A percentile compares a stretch with the other conserved stretches of the same genome.
Evolutionary conservation across 2,329 filamentous ascomycete species (phyloP).

Genomic region (Botryosphaeria dothidea): DNA sequence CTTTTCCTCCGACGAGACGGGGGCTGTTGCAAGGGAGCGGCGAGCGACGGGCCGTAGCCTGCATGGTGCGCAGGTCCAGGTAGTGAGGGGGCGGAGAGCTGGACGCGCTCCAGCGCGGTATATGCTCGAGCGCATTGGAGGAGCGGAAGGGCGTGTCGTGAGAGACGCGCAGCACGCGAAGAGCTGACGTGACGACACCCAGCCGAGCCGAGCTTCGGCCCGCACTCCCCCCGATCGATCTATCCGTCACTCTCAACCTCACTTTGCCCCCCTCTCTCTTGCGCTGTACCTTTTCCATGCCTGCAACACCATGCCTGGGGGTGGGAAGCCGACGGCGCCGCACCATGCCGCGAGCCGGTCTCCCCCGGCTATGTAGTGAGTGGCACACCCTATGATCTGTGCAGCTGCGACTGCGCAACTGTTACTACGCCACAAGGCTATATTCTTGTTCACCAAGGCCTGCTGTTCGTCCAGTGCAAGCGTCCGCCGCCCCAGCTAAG

Average conservation of each 20-base stretch:
- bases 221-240: neutral
- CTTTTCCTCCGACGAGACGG: constrained; percentile 53
- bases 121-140: constrained; percentile 31
- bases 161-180: neutral
- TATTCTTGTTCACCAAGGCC: no score
- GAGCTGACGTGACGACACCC: constrained; percentile 11
- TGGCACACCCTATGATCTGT: no score
- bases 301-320: no score
- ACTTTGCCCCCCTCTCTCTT: neutral
- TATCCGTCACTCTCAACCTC: neutral
- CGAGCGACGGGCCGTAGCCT: constrained; percentile 24
- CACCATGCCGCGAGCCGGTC: no score
- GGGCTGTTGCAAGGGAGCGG: constrained; percentile 6
- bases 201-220: neutral
- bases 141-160: neutral
- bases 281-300: no score
- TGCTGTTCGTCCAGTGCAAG: neutral
- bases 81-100: constrained; percentile 25
- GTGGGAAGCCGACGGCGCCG: no score
- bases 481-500: neutral
- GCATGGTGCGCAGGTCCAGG: constrained; percentile 31
- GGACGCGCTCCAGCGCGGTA: constrained; percentile 25
- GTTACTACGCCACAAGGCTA: no score
- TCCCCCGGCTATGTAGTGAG: no score
- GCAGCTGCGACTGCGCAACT: no score